A percentile compares a stretch with the other conserved stretches of the same genome.
These are phyloP conservation scores for Penicillium polonicum DNA, from an alignment of 2,329 filamentous ascomycete genomes.

Conservation along the genomic window DNA sequence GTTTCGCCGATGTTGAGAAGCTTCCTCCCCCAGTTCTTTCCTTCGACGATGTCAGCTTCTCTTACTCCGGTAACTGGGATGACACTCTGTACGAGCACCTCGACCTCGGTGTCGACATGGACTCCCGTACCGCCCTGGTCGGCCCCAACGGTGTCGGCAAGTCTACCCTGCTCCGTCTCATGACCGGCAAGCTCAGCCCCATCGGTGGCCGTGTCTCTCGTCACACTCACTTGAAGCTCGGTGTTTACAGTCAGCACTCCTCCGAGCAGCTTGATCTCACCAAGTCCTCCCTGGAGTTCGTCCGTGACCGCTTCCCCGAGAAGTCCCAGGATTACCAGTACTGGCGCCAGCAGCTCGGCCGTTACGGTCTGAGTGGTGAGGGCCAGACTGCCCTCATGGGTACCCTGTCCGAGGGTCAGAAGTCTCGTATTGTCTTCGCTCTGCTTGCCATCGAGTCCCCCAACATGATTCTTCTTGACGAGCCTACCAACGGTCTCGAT, in stretches of 20 bases:
- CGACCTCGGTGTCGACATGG: slow-evolving; percentile 99
- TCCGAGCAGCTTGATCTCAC: slow-evolving; percentile 97
- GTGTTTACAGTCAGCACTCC: slow-evolving; percentile 97
- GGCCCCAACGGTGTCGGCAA: slow-evolving; percentile 99
- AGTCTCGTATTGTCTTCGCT: slow-evolving; percentile 96
- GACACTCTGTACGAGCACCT: slow-evolving; percentile 96
- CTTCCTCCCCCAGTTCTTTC: slow-evolving; percentile 95
- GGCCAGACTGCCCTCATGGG: slow-evolving; percentile 97
- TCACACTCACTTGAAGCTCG: slow-evolving; percentile 98
- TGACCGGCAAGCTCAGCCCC: slow-evolving; percentile 91
- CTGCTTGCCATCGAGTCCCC: slow-evolving; percentile 90
- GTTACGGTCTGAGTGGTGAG: slow-evolving; percentile 90
- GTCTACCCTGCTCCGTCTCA: slow-evolving; percentile 90
- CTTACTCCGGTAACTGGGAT: slow-evolving; percentile 83
- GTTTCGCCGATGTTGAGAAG: slow-evolving; percentile 98
- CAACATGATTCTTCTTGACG: slow-evolving; percentile 97
- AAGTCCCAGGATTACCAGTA: slow-evolving; percentile 98
- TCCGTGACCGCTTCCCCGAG: slow-evolving; percentile 86
- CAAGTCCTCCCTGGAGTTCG: slow-evolving; percentile 96
- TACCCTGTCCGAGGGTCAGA: slow-evolving; percentile 95
- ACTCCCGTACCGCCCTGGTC: slow-evolving; percentile 93
- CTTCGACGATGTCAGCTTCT: slow-evolving; percentile 96
- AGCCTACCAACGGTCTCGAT: slow-evolving; percentile 98
- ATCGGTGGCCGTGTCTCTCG: slow-evolving; percentile 78
- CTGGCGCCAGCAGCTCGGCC: slow-evolving; percentile 96